Conservation (phyloP, 352 stramenopile species). For the Elongisporangium anandrum region DNA sequence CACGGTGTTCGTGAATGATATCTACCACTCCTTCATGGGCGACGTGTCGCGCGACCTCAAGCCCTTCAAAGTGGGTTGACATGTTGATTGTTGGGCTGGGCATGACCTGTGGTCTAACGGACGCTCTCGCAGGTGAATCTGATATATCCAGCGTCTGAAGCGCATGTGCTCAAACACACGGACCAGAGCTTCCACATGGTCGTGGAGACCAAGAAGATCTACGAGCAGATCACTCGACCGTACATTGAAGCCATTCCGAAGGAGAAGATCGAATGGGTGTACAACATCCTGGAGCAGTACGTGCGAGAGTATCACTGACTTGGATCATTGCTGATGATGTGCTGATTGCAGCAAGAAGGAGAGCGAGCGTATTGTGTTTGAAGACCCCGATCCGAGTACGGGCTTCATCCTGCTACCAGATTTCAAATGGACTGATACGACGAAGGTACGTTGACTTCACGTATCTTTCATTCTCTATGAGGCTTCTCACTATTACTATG, state of each 20-base stretch:
- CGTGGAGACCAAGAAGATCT: slow-evolving; percentile 75
- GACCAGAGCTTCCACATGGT: slow-evolving; percentile 83
- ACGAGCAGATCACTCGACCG: slow-evolving; percentile 63
- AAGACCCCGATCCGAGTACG: slow-evolving; percentile 52
- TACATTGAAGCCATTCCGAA: slow-evolving; percentile 73
- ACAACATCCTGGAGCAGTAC: slow-evolving; percentile 88
- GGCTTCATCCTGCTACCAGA: slow-evolving; percentile 82
- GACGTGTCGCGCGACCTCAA: slow-evolving; percentile 63
- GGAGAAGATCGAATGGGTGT: slow-evolving; percentile 84
- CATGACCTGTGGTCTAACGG: neutral
- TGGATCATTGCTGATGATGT: slow-evolving; percentile 5
- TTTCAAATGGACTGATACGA: slow-evolving; percentile 78
- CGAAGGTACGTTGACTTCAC: slow-evolving; percentile 34
- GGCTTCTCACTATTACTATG: neutral
- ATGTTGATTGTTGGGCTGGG: neutral
- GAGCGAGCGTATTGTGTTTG: slow-evolving; percentile 74
- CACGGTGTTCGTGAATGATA: slow-evolving; percentile 70
- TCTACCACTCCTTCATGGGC: slow-evolving; percentile 76
- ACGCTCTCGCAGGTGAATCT: slow-evolving; percentile 49
- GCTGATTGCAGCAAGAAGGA: slow-evolving; percentile 59
- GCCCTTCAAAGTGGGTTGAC: slow-evolving; percentile 57
- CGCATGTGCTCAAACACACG: slow-evolving; percentile 79
- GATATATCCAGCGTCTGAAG: slow-evolving; percentile 77
- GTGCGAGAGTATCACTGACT: slow-evolving; percentile 6
- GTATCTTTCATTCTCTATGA: neutral